These are phyloP conservation scores for Candida palmyrensis DNA, from an alignment of 805 yeast genomes.

Conservation along the genomic window DNA sequence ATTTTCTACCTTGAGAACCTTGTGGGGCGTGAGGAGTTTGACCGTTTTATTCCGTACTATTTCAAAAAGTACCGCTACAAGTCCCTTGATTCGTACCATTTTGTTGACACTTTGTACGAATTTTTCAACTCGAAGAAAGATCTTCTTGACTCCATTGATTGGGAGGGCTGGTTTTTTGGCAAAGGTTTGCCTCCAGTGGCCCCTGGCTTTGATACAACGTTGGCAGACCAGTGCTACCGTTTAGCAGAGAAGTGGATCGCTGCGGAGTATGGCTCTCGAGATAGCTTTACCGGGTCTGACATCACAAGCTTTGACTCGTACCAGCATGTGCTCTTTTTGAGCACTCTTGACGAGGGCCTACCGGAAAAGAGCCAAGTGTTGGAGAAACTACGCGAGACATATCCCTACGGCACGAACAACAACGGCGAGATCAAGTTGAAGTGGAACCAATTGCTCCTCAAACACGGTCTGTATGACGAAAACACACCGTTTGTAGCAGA, in stretches of 20 bases:
- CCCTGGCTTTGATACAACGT: slow-evolving; percentile 22
- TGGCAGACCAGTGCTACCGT: slow-evolving; percentile 22
- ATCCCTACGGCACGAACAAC: slow-evolving; percentile 15
- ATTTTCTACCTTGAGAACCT: slow-evolving; percentile 22
- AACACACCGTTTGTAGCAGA: slow-evolving; percentile 12
- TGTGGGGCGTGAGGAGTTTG: slow-evolving; percentile 21
- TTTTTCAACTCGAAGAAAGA: slow-evolving; percentile 15
- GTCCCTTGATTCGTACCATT: slow-evolving; percentile 23
- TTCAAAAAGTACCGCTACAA: slow-evolving; percentile 22
- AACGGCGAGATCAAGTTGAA: slow-evolving; percentile 21
- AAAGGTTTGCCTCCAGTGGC: slow-evolving; percentile 22
- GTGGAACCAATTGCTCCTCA: slow-evolving; percentile 20
- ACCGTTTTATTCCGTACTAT: slow-evolving; percentile 24
- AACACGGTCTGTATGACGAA: slow-evolving; percentile 12
- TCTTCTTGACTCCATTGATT: slow-evolving; percentile 20
- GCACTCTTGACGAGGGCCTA: slow-evolving; percentile 15
- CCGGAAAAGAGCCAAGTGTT: slow-evolving; percentile 9
- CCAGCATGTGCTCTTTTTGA: slow-evolving; percentile 23
- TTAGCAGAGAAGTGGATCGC: slow-evolving; percentile 19
- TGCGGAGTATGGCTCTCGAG: not conserved
- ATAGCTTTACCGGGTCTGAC: slow-evolving; percentile 10
- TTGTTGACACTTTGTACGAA: slow-evolving; percentile 20
- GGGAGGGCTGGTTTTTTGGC: slow-evolving; percentile 23
- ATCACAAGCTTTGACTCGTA: slow-evolving; percentile 16
- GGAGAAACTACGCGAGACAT: slow-evolving; percentile 11